Evolutionary conservation across 1,139 yeast species (phyloP), one percentile per base, ranked within the genome.

Genomic region (Hemisphaericaspora lyxosophila): DNA sequence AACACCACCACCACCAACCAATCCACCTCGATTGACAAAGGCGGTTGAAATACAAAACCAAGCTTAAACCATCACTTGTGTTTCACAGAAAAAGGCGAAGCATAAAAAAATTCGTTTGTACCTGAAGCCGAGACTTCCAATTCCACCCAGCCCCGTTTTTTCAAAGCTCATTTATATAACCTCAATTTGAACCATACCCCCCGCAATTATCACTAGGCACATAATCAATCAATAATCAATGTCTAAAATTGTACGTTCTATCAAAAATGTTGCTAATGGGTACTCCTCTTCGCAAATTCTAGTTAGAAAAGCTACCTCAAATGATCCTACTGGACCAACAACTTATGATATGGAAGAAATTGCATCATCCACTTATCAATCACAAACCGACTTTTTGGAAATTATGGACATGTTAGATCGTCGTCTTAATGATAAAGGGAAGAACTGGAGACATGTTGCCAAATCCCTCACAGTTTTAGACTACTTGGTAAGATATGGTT

Each of bases 391-490:
- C 50, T 82, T 90, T 50, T 75, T 88, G 55, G 96, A 90, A 54
- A 80, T 92, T 34, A 86, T 92, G 96, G 97, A 92, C 57, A 89
- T 94, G 88, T 64, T 92, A 38, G 98, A 90, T 64, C 82, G 90
- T 51, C 77, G 99, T 48, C 71, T 94, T 51, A 92, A 92, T 57
- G 98, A 92, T 57, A 90, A 90, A 69, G 98, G 98, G 43, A 92
- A 90, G 61, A 87, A 92, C 64, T 92, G 98, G 98, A 79, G 97
- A 49, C 99, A 92, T 62, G 92, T 92, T 32, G 92, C 95, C 48
- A 94, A 92, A 62, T 80, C 95, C 2, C 72, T 92, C 50, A 86
- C 96, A 1, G 85, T 92, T 11, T 73, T 92, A 53, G 97, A 92
- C 56, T 92, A 84, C 61, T 72, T 92, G 48, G 89, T 92, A 18